Conservation (phyloP, 495 filamentous ascomycete genomes). For the Penicillium lagena region DNA sequence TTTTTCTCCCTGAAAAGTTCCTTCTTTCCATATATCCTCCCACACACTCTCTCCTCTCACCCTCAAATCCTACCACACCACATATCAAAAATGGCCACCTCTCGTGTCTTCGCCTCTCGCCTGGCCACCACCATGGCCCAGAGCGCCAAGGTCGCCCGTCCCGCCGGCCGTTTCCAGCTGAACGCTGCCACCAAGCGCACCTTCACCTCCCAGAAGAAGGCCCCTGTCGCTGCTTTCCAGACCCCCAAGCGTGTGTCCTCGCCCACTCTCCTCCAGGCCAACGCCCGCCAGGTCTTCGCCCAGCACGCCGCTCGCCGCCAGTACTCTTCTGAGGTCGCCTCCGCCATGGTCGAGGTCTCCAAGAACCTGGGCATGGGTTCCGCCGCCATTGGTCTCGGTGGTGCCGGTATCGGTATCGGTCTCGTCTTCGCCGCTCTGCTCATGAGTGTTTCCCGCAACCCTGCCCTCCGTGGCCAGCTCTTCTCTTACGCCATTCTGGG, state of each 20-base stretch:
- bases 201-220: constrained; percentile 46
- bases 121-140: constrained; percentile 72
- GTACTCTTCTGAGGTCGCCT: constrained; percentile 76
- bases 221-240: constrained; percentile 39
- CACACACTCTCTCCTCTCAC: constrained; percentile 15
- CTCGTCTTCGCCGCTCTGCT: constrained; percentile 84
- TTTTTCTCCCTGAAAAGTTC: constrained; percentile 37
- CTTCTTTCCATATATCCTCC: constrained; percentile 16
- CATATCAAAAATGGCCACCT: constrained; percentile 59
- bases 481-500: constrained; percentile 92
- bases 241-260: constrained; percentile 64
- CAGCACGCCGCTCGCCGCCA: constrained; percentile 53
- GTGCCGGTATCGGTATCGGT: constrained; percentile 91
- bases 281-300: constrained; percentile 56
- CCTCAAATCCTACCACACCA: constrained; percentile 6
- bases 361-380: constrained; percentile 83
- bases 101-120: constrained; percentile 63
- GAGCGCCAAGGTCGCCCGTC: constrained; percentile 63
- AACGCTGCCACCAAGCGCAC: constrained; percentile 61
- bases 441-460: constrained; percentile 81
- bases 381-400: constrained; percentile 82
- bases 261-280: constrained; percentile 52
- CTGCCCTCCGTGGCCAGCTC: constrained; percentile 80
- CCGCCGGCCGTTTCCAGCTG: constrained; percentile 55
- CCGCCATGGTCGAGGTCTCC: constrained; percentile 80